Base-by-base conservation (phyloP, 108 stramenopile genomes). In the Skeletonema marinoi region DNA sequence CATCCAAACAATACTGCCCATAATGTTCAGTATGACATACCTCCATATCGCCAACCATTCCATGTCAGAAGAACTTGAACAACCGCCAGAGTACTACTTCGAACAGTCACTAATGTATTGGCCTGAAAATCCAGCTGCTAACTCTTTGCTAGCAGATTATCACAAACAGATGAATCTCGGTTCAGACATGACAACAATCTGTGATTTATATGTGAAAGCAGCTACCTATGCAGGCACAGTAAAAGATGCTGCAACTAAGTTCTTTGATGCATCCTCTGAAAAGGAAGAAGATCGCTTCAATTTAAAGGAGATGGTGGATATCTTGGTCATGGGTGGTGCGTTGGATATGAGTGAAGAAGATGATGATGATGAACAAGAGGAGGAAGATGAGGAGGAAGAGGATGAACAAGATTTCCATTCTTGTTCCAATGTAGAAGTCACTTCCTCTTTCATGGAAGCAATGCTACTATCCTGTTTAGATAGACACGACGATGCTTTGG, bases 391-490 rank as follows among this genome's bases (percentile, higher is more conserved):
- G 13, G 61, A 60, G 32, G 16, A 56, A 5, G 71, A 48, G 16
- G 36, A 32, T 39, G 36, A 56, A 16, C 54, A 59, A 51, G 54
- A 10, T 5, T 5, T 31, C 54, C 79, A 88, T 48, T 92, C 84
- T 65, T 86, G 80, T 9, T 95, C 92, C n/a, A 75, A 77, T 17
- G 83, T 95, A 2, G 92, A 93, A 81, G 81, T 82, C 2, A 95
- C 90, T 8, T 60, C 94, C 2, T 86, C 92, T 12, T 95, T 95
- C 82, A 95, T 93, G 92, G 80, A 87, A 31, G 88, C 92, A 35
- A 84, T 92, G 80, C 77, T 92, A 6, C 67, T 81, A 7, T 93
- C 92, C 0, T 82, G 72, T 33, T 59, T 88, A 46, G 86, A 78
- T 2, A 66, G 77, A 46, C 94, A 95, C 60, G 87, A 92, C n/a